A percentile compares a stretch with the other conserved stretches of the same genome.
These are phyloP conservation scores for Groenewaldozyma sp. DNA, from an alignment of 1,139 yeast species.

Conservation along the genomic window DNA sequence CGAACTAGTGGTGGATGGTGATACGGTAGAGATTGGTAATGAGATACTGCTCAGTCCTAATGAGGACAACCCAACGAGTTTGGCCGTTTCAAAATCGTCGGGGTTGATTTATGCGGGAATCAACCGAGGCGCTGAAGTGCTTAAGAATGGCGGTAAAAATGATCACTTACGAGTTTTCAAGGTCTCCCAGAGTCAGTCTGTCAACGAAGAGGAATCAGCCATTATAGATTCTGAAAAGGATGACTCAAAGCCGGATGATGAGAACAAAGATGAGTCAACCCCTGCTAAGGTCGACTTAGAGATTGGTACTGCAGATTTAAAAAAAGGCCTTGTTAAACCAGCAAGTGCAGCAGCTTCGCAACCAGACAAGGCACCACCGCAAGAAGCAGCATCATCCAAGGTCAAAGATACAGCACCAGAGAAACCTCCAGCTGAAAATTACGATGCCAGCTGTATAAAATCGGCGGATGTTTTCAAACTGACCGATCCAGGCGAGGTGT, in stretches of 20 bases:
- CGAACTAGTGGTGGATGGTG: conserved; percentile 12
- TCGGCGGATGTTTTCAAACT: neutral
- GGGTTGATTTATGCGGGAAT: conserved; percentile 60
- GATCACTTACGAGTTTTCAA: conserved; percentile 63
- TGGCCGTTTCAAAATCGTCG: conserved; percentile 19
- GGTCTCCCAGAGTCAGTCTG: conserved; percentile 26
- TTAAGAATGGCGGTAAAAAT: conserved; percentile 49
- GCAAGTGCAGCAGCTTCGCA: neutral
- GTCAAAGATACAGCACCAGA: neutral
- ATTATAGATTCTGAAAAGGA: neutral
- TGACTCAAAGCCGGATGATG: neutral
- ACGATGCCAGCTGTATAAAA: too few species aligned
- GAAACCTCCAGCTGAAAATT: neutral
- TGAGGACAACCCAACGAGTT: conserved; percentile 30
- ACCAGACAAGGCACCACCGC: too few species aligned
- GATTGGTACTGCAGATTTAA: conserved; percentile 43
- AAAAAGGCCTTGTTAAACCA: neutral
- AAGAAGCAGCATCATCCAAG: too few species aligned
- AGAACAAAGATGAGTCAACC: neutral
- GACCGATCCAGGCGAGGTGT: conserved; percentile 17
- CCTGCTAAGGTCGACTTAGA: conserved; percentile 34
- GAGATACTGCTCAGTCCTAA: conserved; percentile 19
- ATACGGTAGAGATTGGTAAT: conserved; percentile 10
- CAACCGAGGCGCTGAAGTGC: conserved; percentile 52
- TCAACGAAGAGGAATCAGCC: neutral